Evolutionary conservation across 768 basidiomycete genomes (phyloP).

Genomic region (Suillus bovinus): DNA sequence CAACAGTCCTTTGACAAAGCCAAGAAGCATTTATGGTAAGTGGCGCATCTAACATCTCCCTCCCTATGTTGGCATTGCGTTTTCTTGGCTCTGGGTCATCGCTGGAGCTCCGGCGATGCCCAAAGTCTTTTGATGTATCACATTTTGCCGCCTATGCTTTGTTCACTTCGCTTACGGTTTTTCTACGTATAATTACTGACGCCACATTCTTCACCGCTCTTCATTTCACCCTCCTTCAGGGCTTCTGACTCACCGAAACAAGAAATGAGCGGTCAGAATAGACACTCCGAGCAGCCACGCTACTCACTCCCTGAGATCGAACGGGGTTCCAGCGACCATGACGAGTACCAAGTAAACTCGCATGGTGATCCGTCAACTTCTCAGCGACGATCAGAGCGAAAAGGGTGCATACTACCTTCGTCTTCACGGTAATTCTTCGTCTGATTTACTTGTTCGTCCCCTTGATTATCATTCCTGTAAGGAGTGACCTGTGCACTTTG

Average conservation of each 20-base stretch:
- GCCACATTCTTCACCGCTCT: conserved; percentile 30
- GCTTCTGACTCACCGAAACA: conserved; percentile 31
- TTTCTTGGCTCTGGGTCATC: conserved; percentile 3
- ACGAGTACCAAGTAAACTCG: conserved; percentile 18
- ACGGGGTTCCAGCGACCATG: conserved; percentile 23
- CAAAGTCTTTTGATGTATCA: conserved; percentile 4
- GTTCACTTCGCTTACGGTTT: conserved; percentile 25
- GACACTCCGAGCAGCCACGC: conserved; percentile 9
- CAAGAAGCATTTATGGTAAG: conserved; percentile 37
- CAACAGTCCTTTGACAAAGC: conserved; percentile 37
- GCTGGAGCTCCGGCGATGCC: conserved; percentile 3
- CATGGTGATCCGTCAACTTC: neutral
- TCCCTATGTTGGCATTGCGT: conserved; percentile 7
- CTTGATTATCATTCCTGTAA: neutral
- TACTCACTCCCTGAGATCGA: conserved; percentile 11
- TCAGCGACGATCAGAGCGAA: conserved; percentile 22
- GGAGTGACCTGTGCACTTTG: conserved; percentile 30
- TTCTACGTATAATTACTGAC: conserved; percentile 27
- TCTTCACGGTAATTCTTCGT: conserved; percentile 6
- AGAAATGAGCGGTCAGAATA: conserved; percentile 23
- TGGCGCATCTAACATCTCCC: conserved; percentile 11
- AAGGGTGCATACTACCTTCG: conserved; percentile 23
- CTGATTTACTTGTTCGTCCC: neutral
- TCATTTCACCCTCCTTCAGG: conserved; percentile 24
- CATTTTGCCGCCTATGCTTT: conserved; percentile 13